phyloP scores from a whole-genome alignment of 495 filamentous ascomycete species.

The Articulospora tetracladia region DNA sequence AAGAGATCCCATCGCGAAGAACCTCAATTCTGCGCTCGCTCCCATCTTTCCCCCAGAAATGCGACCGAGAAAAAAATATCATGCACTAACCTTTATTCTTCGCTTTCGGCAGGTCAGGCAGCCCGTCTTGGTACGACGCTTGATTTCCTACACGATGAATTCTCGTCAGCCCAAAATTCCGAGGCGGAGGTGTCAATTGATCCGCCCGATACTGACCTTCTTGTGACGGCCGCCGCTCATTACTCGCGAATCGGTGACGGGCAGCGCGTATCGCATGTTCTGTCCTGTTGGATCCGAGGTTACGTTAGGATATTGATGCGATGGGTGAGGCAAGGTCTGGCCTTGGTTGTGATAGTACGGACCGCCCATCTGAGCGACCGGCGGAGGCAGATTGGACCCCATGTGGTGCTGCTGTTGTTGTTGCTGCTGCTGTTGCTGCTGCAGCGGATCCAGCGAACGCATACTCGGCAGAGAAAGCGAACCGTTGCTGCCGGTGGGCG shows the following conservation, averaged over 20 bases:
- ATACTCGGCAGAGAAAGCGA: constrained; percentile 65
- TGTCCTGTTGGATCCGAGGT: constrained; percentile 33
- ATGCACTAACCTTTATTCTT: constrained; percentile 86
- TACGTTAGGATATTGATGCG: constrained; percentile 40
- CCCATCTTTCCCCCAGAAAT: constrained; percentile 10
- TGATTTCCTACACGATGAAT: constrained; percentile 65
- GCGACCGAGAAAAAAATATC: constrained; percentile 12
- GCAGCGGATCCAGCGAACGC: constrained; percentile 49
- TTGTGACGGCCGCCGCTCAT: constrained; percentile 83
- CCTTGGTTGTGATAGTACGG: constrained; percentile 32
- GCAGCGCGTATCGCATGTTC: constrained; percentile 55
- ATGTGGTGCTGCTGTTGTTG: constrained; percentile 33
- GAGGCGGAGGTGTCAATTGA: neutral
- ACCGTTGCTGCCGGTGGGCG: constrained; percentile 45
- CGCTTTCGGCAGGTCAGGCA: constrained; percentile 96
- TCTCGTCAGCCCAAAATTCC: constrained; percentile 18
- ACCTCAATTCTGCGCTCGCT: constrained; percentile 19
- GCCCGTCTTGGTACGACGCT: constrained; percentile 95
- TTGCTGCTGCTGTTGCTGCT: constrained; percentile 40
- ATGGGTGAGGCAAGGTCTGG: constrained; percentile 31
- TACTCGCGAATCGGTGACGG: constrained; percentile 58
- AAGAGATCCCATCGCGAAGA: constrained; percentile 26
- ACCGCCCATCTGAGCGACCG: constrained; percentile 29
- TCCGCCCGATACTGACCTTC: constrained; percentile 51
- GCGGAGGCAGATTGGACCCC: constrained; percentile 33